Base-by-base conservation (phyloP, 2,329 filamentous ascomycete genomes). In the Lanzia echinophila region DNA sequence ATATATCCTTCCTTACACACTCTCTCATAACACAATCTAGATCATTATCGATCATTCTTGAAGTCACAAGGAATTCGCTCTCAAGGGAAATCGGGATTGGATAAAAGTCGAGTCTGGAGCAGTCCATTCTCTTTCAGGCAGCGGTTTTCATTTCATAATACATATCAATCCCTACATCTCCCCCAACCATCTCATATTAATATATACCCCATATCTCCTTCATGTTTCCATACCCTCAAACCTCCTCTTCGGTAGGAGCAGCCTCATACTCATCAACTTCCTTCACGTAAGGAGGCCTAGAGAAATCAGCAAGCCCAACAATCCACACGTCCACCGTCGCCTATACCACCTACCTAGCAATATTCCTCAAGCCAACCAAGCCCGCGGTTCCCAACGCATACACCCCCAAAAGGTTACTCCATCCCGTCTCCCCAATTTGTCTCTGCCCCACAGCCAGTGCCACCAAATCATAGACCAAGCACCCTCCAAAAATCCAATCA, bases 401-500 rank as follows among this genome's bases (percentile, higher is more conserved):
- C 10, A 68, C 68, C 0, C 72, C 76, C 45, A 83, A 64, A 57
- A 81, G 58, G 52, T 68, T 72, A 33, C 77, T 73, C 80, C 79
- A 83, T 1, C 68, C 67, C 6, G 60, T 58, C 36, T 74, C 68
- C 1, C 63, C 69, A 51, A 72, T 71, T 3, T 67, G 69, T 7
- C 69, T 69, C 67, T 83, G 80, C 1, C 80, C 80, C 0, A 79
- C 73, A 31, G 71, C 70, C 57, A 83, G 61, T 7, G 75, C 79
- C 13, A 81, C 69, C 17, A 83, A 69, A 63, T 83, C 78, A 62
- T 82, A 83, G 0, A 79, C 79, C 56, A 83, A 64, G 61, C 80
- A 81, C 0, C 74, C 77, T 0, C 79, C 80, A 48, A 83, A 77
- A 50, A 83, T 81, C 79, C 79, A 82, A 62, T 83, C 80, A 59